These are phyloP conservation scores for Phytophthora fragariaefolia DNA, from an alignment of 352 stramenopile species.

Conservation along the genomic window DNA sequence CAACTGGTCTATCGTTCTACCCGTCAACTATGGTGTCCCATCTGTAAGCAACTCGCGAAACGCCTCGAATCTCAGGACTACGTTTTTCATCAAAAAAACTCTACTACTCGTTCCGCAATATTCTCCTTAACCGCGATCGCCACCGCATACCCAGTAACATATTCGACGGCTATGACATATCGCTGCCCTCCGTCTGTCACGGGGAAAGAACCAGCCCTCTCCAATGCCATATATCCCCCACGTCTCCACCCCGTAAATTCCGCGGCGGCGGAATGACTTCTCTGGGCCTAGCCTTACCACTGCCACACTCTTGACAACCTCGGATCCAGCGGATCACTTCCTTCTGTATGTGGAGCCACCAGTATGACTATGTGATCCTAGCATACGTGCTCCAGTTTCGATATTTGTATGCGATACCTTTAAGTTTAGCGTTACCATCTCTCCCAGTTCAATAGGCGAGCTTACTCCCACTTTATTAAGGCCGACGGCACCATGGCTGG, in stretches of 20 bases:
- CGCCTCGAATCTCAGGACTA: not conserved
- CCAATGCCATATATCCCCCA: not conserved
- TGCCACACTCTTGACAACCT: not conserved
- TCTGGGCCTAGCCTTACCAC: not conserved
- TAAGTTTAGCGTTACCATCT: not conserved
- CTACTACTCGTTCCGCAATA: not conserved
- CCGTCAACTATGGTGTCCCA: not conserved
- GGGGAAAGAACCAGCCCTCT: not conserved
- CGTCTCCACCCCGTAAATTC: not conserved
- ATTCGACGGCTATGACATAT: not conserved
- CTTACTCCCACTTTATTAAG: too few relatives aligned
- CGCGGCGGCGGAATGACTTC: not conserved
- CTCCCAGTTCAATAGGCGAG: too few relatives aligned
- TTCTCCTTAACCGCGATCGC: not conserved
- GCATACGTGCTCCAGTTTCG: not conserved
- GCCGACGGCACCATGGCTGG: too few relatives aligned
- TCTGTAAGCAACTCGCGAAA: not conserved
- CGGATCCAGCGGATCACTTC: not conserved
- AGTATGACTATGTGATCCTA: not conserved
- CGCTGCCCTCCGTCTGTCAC: not conserved
- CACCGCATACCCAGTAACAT: not conserved
- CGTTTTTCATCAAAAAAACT: not conserved
- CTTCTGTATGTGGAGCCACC: not conserved
- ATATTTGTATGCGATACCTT: too few relatives aligned
- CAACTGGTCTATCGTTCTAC: not conserved